Conservation (phyloP, 2,329 filamentous ascomycete species). For the Claviceps sp. region DNA sequence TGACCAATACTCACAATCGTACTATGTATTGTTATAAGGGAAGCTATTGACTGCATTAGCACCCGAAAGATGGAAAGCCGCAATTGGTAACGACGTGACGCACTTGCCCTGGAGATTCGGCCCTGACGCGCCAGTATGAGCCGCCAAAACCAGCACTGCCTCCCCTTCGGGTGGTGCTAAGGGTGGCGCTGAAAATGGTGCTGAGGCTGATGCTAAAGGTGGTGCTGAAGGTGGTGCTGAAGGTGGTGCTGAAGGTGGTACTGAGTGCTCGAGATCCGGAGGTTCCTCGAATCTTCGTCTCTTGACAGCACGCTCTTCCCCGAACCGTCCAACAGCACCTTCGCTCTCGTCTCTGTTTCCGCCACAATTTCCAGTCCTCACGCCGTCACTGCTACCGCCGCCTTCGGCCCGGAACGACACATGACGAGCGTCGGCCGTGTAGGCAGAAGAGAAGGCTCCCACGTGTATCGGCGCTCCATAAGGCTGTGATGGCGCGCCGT, state of each 20-base stretch:
- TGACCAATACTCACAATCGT: background rate
- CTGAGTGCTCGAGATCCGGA: slow-evolving; percentile 16
- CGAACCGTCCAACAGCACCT: slow-evolving; percentile 14
- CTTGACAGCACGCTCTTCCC: slow-evolving; percentile 26
- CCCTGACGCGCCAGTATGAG: slow-evolving; percentile 24
- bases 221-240: too few species aligned
- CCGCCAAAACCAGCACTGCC: slow-evolving; percentile 33
- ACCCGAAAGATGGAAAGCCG: background rate
- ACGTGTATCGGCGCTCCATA: background rate
- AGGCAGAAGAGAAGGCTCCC: background rate
- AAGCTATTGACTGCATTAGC: slow-evolving; percentile 1
- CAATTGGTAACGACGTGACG: slow-evolving; percentile 10
- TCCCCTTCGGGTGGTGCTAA: slow-evolving; percentile 29
- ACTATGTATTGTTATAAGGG: slow-evolving; percentile 26
- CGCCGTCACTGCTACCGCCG: background rate
- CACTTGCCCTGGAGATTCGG: slow-evolving; percentile 31
- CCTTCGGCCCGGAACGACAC: slow-evolving; percentile 4
- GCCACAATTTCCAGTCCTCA: background rate
- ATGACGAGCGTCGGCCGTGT: background rate
- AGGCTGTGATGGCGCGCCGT: background rate
- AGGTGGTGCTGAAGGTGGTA: slow-evolving; percentile 12
- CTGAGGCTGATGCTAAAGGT: too few species aligned
- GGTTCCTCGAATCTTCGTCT: slow-evolving; percentile 24
- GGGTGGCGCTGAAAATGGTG: too few species aligned
- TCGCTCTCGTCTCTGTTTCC: background rate